phyloP scores from a whole-genome alignment of 139 green algal genomes.

The Closterium sp. region DNA sequence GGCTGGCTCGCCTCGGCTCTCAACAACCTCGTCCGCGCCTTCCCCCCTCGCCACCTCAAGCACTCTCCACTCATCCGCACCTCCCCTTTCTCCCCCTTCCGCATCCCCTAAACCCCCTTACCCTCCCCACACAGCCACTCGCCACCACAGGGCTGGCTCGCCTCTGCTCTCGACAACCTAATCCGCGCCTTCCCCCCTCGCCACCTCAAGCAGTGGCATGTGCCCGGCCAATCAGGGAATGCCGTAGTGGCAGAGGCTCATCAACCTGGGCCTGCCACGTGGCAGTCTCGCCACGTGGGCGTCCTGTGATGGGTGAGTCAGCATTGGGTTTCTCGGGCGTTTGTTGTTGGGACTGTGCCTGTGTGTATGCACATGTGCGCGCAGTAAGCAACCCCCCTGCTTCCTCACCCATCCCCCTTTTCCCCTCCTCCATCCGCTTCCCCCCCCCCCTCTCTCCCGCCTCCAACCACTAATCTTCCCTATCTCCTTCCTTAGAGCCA shows the following conservation, averaged over 20 bases:
- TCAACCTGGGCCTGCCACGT: background rate
- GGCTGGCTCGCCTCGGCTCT: background rate
- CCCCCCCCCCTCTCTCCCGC: too few relatives aligned
- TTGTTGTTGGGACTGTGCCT: too few relatives aligned
- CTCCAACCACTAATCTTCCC: background rate
- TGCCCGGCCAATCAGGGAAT: background rate
- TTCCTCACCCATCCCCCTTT: too few relatives aligned
- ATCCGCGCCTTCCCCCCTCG: too few relatives aligned
- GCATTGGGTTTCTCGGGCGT: too few relatives aligned
- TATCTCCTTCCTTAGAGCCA: background rate
- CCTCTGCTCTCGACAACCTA: too few relatives aligned
- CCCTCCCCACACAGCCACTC: too few relatives aligned
- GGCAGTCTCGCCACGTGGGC: background rate
- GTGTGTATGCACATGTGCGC: background rate
- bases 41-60: background rate
- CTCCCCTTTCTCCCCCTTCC: background rate
- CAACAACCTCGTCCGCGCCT: background rate
- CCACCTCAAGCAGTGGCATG: background rate
- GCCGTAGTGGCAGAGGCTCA: background rate
- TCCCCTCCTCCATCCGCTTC: too few relatives aligned
- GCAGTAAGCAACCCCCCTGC: too few relatives aligned
- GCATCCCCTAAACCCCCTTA: background rate
- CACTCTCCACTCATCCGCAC: too few relatives aligned
- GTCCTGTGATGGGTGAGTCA: background rate
- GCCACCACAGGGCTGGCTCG: too few relatives aligned